phyloP scores from a whole-genome alignment of 1,284 basidiomycete species.

The Blastosporella zonata region DNA sequence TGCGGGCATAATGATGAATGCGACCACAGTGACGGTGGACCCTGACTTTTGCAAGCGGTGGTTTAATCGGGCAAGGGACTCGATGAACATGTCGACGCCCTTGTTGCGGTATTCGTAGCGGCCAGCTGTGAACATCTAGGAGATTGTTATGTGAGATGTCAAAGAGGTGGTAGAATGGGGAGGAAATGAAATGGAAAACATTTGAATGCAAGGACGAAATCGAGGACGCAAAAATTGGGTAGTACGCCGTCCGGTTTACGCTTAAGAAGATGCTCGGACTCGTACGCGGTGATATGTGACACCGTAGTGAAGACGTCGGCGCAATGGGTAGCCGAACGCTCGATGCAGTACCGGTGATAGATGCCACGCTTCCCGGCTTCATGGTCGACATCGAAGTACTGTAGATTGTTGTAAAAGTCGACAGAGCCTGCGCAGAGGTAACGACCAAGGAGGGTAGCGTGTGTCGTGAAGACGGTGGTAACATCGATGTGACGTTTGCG shows the following conservation, averaged over 20 bases:
- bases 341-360: slow-evolving; percentile 91
- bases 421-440: slow-evolving; percentile 97
- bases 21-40: slow-evolving; percentile 77
- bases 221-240: slow-evolving; percentile 96
- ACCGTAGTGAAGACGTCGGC: slow-evolving; percentile 99
- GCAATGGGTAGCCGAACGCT: slow-evolving; percentile 91
- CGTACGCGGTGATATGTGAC: slow-evolving; percentile 96
- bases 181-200: background rate
- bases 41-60: slow-evolving; percentile 79
- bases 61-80: slow-evolving; percentile 91
- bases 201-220: slow-evolving; percentile 28
- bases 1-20: slow-evolving; percentile 99
- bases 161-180: background rate
- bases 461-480: slow-evolving; percentile 97
- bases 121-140: slow-evolving; percentile 93
- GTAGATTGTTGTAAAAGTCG: slow-evolving; percentile 99
- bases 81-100: slow-evolving; percentile 99
- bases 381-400: slow-evolving; percentile 99
- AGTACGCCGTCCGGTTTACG: slow-evolving; percentile 98
- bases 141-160: slow-evolving; percentile 5
- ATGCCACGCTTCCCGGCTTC: slow-evolving; percentile 99
- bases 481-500: slow-evolving; percentile 96
- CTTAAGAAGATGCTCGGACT: slow-evolving; percentile 94
- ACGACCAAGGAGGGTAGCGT: slow-evolving; percentile 96
- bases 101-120: slow-evolving; percentile 99